A percentile compares a stretch with the other conserved stretches of the same genome.
These are phyloP conservation scores for Geotrichum histeridarum DNA, from an alignment of 1,139 yeast species.

Conservation along the genomic window DNA sequence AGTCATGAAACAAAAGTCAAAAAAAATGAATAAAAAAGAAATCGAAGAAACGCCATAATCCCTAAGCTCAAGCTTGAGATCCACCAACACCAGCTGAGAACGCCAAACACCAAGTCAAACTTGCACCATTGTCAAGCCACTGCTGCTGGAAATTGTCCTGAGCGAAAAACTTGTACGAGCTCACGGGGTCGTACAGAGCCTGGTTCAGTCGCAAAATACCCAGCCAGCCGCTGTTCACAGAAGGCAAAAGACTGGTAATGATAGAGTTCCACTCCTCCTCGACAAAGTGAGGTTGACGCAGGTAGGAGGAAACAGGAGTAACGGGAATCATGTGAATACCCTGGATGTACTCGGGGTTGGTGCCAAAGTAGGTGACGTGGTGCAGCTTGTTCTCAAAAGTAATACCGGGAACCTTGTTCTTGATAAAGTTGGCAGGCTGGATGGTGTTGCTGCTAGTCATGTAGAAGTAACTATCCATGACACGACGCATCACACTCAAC, in stretches of 20 bases:
- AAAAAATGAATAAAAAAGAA: conserved; percentile 1
- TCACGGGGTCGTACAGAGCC: conserved; percentile 62
- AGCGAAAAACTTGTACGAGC: conserved; percentile 64
- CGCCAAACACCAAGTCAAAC: conserved; percentile 82
- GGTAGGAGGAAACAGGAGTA: conserved; percentile 70
- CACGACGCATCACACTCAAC: conserved; percentile 55
- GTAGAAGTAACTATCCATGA: conserved; percentile 59
- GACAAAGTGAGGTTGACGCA: conserved; percentile 63
- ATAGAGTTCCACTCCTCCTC: conserved; percentile 68
- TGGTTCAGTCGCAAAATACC: conserved; percentile 72
- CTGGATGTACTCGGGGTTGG: conserved; percentile 68
- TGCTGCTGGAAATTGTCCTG: conserved; percentile 41
- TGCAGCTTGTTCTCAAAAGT: conserved; percentile 76
- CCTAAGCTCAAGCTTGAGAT: conserved; percentile 37
- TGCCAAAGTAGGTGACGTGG: conserved; percentile 82
- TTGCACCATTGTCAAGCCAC: conserved; percentile 82
- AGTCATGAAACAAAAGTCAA: no score
- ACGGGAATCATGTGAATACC: conserved; percentile 91
- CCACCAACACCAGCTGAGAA: conserved; percentile 53
- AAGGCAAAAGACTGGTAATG: conserved; percentile 45
- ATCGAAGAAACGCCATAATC: neutral
- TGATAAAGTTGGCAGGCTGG: conserved; percentile 48
- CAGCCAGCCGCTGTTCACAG: conserved; percentile 73
- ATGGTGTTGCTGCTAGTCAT: conserved; percentile 51
- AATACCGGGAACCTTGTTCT: conserved; percentile 66